These are phyloP conservation scores for Ogataea polymorpha DNA, from an alignment of 805 yeast species.

Conservation along the genomic window DNA sequence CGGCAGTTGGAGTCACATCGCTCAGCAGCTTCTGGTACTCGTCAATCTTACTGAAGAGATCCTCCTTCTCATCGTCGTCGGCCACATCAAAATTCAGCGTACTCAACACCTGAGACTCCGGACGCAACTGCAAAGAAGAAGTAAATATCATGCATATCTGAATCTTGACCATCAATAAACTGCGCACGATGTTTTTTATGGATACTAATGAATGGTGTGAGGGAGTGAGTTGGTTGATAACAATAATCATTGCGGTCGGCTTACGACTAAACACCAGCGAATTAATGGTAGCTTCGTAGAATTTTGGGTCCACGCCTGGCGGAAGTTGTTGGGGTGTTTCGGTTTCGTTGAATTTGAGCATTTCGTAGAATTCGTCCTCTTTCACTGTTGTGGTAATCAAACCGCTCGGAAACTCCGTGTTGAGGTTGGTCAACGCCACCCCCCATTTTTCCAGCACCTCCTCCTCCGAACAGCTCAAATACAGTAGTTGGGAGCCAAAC, in stretches of 20 bases:
- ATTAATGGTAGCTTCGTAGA: slow-evolving; percentile 29
- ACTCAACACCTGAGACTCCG: slow-evolving; percentile 14
- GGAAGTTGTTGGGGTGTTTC: slow-evolving; percentile 11
- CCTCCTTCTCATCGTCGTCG: slow-evolving; percentile 8
- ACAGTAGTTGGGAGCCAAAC: neutral
- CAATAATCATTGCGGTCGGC: slow-evolving; percentile 28
- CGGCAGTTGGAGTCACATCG: slow-evolving; percentile 12
- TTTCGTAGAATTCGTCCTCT: slow-evolving; percentile 23
- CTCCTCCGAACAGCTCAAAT: slow-evolving; percentile 13
- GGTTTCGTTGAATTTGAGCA: slow-evolving; percentile 5
- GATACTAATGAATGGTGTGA: slow-evolving; percentile 22
- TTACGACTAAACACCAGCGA: slow-evolving; percentile 23
- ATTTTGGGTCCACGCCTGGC: slow-evolving; percentile 28
- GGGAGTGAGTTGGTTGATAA: slow-evolving; percentile 27
- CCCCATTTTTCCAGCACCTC: slow-evolving; percentile 32
- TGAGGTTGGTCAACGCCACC: slow-evolving; percentile 25
- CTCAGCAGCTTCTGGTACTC: slow-evolving; percentile 13
- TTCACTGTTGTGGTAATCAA: slow-evolving; percentile 27
- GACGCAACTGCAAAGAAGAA: slow-evolving; percentile 17
- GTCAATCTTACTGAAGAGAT: slow-evolving; percentile 15
- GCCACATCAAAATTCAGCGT: slow-evolving; percentile 12
- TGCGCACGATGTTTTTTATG: slow-evolving; percentile 29
- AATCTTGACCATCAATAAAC: slow-evolving; percentile 29
- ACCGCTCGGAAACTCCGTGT: slow-evolving; percentile 22
- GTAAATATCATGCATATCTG: slow-evolving; percentile 25